phyloP scores from a whole-genome alignment of 2,329 filamentous ascomycete genomes.

The Aspergillus sp. region DNA sequence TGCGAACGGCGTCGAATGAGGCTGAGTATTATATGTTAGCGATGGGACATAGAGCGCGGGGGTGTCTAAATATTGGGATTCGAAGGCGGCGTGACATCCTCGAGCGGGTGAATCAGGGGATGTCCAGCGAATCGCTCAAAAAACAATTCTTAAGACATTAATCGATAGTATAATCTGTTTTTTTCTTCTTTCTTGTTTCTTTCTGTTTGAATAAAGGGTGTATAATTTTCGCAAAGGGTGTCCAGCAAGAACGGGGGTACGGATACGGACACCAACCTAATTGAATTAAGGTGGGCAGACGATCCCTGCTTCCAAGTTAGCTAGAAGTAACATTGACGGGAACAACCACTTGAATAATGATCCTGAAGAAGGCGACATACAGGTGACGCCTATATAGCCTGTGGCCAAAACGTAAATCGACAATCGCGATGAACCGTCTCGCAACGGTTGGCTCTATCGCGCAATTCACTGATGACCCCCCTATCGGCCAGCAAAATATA shows the following conservation, averaged over 20 bases:
- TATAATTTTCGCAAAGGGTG: neutral
- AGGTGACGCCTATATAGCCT: neutral
- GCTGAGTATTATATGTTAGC: neutral
- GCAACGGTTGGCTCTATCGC: neutral
- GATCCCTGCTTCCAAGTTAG: no score
- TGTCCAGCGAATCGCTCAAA: slow-evolving; percentile 7
- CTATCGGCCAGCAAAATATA: no score
- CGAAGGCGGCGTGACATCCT: neutral
- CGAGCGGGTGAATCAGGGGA: slow-evolving; percentile 12
- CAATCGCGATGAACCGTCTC: neutral
- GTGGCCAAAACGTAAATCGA: neutral
- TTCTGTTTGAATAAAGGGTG: no score
- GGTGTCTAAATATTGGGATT: neutral
- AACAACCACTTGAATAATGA: neutral
- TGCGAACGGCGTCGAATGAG: slow-evolving; percentile 4
- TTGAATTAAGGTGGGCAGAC: neutral
- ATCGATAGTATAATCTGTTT: neutral
- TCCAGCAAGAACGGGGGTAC: neutral
- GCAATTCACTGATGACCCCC: neutral
- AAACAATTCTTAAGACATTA: slow-evolving; percentile 7
- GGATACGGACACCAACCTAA: neutral
- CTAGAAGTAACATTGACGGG: neutral
- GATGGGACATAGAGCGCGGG: neutral
- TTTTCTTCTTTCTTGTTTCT: no score
- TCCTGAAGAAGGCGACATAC: neutral